Evolutionary conservation across 805 yeast genomes (phyloP).

Genomic region (Schwanniomyces vanrijiae): DNA sequence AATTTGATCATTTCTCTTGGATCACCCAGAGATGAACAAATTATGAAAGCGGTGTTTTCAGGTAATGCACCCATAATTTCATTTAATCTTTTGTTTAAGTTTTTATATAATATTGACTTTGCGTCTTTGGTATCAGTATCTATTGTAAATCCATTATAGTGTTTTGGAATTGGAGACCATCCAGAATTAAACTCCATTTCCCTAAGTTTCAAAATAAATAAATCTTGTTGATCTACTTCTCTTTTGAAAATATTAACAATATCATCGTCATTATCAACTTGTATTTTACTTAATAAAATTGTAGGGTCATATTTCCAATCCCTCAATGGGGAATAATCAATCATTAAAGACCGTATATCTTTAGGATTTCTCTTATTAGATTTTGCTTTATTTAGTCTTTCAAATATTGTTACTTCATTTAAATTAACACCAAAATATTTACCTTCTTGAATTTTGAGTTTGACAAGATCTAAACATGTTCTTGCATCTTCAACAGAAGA

Average conservation of each 20-base stretch:
- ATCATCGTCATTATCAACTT: conserved; percentile 62
- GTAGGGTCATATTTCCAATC: conserved; percentile 18
- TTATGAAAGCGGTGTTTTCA: conserved; percentile 54
- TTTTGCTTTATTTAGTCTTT: conserved; percentile 13
- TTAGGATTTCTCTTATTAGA: not conserved
- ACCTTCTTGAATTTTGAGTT: conserved; percentile 70
- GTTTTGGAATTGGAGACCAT: conserved; percentile 20
- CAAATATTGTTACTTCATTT: conserved; percentile 24
- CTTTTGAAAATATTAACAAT: conserved; percentile 43
- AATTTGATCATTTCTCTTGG: conserved; percentile 50
- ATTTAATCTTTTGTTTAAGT: conserved; percentile 45
- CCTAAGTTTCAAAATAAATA: conserved; percentile 55
- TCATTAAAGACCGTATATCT: conserved; percentile 14
- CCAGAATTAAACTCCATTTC: conserved; percentile 53
- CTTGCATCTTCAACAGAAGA: conserved; percentile 83
- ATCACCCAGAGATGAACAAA: conserved; percentile 66
- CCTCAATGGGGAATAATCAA: conserved; percentile 23
- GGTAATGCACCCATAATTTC: conserved; percentile 56
- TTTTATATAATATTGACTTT: conserved; percentile 16
- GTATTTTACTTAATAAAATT: conserved; percentile 23
- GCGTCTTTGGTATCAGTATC: conserved; percentile 10
- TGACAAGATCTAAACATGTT: conserved; percentile 76
- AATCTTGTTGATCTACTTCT: conserved; percentile 38
- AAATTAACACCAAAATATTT: conserved; percentile 53
- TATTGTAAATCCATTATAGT: conserved; percentile 18